phyloP scores from a whole-genome alignment of 1,284 basidiomycete genomes.

The Anthracocystis panici-leucophaei region DNA sequence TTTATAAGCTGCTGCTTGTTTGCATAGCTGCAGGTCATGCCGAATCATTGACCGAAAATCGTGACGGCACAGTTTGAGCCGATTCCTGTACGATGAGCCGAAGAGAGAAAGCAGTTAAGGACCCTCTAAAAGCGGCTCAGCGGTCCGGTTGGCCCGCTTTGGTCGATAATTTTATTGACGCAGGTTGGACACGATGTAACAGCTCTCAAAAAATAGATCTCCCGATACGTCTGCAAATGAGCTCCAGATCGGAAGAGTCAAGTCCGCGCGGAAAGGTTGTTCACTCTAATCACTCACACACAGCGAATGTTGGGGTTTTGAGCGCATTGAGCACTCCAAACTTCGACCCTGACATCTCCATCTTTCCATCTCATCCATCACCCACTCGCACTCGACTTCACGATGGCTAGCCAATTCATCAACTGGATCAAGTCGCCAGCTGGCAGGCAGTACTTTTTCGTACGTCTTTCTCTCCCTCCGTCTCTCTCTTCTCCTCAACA shows the following conservation, averaged over 20 bases:
- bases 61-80: too few relatives aligned
- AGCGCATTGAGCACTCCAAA: neutral
- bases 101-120: constrained; percentile 6
- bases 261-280: neutral
- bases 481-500: neutral
- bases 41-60: too few relatives aligned
- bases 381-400: neutral
- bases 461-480: constrained; percentile 26
- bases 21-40: too few relatives aligned
- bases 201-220: neutral
- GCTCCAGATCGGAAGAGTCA: neutral
- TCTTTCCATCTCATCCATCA: neutral
- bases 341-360: neutral
- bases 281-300: too few relatives aligned
- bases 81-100: neutral
- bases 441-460: constrained; percentile 67
- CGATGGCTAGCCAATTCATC: constrained; percentile 62
- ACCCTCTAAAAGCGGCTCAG: constrained; percentile 15
- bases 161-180: neutral
- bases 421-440: constrained; percentile 67
- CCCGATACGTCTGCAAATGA: neutral
- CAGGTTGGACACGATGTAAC: neutral
- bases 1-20: too few relatives aligned
- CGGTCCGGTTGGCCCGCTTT: constrained; percentile 20
- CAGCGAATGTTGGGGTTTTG: neutral